phyloP scores from a whole-genome alignment of 805 yeast genomes.

The Naumovozyma castellii region DNA sequence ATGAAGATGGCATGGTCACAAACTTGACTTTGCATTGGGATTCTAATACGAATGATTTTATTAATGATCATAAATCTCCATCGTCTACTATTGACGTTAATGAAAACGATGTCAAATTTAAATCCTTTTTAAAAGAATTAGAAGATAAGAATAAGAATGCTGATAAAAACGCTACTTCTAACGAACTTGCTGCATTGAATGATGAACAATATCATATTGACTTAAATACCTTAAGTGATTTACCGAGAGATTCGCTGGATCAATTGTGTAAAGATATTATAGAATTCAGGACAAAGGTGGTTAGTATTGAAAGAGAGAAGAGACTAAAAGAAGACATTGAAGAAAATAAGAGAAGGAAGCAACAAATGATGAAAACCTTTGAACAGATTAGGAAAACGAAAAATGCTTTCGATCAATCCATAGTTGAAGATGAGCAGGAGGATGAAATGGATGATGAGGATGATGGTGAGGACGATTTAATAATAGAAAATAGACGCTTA shows the following conservation, averaged over 20 bases:
- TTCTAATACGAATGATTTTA: conserved; percentile 12
- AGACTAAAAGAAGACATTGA: conserved; percentile 34
- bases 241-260: conserved; percentile 21
- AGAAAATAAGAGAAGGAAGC: conserved; percentile 20
- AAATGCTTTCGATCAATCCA: conserved; percentile 3
- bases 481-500: conserved; percentile 9
- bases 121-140: no score
- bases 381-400: conserved; percentile 20
- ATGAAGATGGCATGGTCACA: no score
- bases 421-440: conserved; percentile 11
- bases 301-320: conserved; percentile 42
- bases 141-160: no score
- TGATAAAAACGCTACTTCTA: no score
- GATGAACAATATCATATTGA: conserved; percentile 25
- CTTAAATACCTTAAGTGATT: conserved; percentile 22
- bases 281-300: conserved; percentile 46
- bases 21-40: conserved; percentile 9
- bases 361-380: conserved; percentile 21
- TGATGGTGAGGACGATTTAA: conserved; percentile 1
- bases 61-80: conserved; percentile 7
- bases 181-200: no score
- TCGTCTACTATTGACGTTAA: not conserved
- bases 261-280: conserved; percentile 38
- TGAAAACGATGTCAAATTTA: not conserved
- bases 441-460: conserved; percentile 7